Base-by-base conservation (phyloP, 2,329 filamentous ascomycete species). In the Colletotrichum filicis region DNA sequence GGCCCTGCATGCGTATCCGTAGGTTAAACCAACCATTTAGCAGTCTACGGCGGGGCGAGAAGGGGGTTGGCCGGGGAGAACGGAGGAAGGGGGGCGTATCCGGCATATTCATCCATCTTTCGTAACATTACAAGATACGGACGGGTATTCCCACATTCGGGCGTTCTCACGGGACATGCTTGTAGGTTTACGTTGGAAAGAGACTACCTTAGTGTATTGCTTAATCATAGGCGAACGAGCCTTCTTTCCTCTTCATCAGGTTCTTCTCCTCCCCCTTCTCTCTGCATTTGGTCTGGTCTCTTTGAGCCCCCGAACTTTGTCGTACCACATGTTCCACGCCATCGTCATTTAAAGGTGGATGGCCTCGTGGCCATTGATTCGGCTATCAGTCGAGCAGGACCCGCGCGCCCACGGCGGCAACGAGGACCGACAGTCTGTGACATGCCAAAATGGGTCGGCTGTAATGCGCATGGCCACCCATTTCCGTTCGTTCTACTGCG, bases 151-250 rank as follows among this genome's bases (percentile, higher is more conserved):
- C 56, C 16, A 30, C 14, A 37, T 46, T 37, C n/a, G 16, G 30
- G 30, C 12, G 56, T 35, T 35, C 30, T 59, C 37, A 5, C 24
- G 37, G 42, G 12, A 28, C 5, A 30, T 14, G 8, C n/a, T 26
- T 46, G 49, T 35, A 32, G 26, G 26, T 9, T 49, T 26, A 22
- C 16, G n/a, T 35, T 32, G 11, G 16, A 16, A 11, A 11, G 52
- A 35, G 26, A 26, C 30, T 24, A 28, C 4, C 42, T 49, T 65
- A 65, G 59, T 58, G 16, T 65, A 64, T 65, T 69, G 59, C 53
- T 69, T 65, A 65, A 69, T 58, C 30, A 69, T 24, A 69, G 35
- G 59, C 62, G 28, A 58, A 35, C 30, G 53, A 52, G 60, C 37
- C 26, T 58, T 11, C 35, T 32, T 35, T 35, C 9, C 19, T 53